Evolutionary conservation across 192 early-diverging fungal genomes (phyloP), one percentile per base, ranked within the genome.

Genomic region (Coemansia sp.): DNA sequence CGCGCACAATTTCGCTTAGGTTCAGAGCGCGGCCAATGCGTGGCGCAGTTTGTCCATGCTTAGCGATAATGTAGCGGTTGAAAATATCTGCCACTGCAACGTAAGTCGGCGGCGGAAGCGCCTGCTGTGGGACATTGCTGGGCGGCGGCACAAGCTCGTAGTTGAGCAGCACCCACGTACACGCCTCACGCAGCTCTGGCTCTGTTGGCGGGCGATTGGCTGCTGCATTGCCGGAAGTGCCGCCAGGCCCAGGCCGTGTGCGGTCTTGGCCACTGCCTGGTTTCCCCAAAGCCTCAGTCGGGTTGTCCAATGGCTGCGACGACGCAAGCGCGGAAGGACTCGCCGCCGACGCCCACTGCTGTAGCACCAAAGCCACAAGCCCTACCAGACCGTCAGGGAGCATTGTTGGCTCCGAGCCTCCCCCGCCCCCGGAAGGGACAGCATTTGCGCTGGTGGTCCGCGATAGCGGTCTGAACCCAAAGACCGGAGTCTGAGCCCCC

Each of bases 121-220:
- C 11, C 41, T 68, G 62, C 58, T 63, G 68, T 41, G 53, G 68
- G 39, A 4, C 39, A 42, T 42, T 42, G 39, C 12, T 15, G 39
- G 48, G 31, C 7, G 64, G 68, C 15, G 55, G 39, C 17, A 44
- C 51, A 27, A 75, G 59, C 67, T 84, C 82, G 46, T 84, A 84
- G 74, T 84, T 84, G 11, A 84, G 70, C 31, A 84, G 65, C 19
- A 79, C 82, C 82, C 82, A 84, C 6, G 82, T 84, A 21, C 82
- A 84, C 9, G 82, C 82, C 62, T 84, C 82, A 23, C 82, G 82
- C 63, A 84, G 69, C 69, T 84, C 82, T 0, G 73, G 77, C 64
- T 84, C 82, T 5, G 82, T 79, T 12, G 82, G 82, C 19, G 70
- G 82, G 25, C 57, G 32, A 25, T 34, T 50, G n/a, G 44, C 44